Conservation (phyloP, 208 protist genomes). For the Porcisia hertigi region DNA sequence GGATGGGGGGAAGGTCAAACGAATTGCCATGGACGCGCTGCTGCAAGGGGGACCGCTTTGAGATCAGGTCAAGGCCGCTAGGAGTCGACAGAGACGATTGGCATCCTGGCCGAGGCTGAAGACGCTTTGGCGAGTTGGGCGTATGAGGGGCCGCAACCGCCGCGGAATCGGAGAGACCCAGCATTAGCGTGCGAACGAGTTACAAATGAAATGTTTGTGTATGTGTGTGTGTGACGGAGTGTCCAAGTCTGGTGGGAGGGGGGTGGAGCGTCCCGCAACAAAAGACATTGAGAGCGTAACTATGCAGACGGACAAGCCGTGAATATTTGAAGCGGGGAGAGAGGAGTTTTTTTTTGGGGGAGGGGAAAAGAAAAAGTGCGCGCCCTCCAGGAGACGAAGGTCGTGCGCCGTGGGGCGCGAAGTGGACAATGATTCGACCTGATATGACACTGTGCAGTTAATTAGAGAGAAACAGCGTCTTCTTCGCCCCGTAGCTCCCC, state of each 20-base stretch:
- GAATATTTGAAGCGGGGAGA: too few species aligned
- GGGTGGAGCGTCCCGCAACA: neutral
- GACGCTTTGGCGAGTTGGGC: neutral
- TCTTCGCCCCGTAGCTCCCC: too few species aligned
- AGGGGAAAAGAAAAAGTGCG: too few species aligned
- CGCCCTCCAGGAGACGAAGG: too few species aligned
- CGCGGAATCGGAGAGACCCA: neutral
- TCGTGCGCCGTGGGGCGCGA: too few species aligned
- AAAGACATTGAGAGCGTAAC: too few species aligned
- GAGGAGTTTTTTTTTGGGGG: too few species aligned
- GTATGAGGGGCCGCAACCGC: neutral
- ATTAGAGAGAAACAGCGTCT: too few species aligned
- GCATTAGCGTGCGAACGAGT: neutral
- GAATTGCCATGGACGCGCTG: neutral
- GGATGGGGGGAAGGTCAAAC: neutral
- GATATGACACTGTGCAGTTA: too few species aligned
- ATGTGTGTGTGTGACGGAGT: neutral
- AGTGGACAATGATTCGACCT: too few species aligned
- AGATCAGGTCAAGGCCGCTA: neutral
- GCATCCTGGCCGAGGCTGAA: neutral
- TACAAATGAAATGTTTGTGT: too few species aligned
- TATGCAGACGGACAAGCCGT: too few species aligned
- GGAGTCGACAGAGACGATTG: neutral
- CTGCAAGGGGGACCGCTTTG: neutral
- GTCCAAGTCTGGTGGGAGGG: neutral